Conservation (phyloP, 495 filamentous ascomycete species). For the Chaetomium cochliodes region DNA sequence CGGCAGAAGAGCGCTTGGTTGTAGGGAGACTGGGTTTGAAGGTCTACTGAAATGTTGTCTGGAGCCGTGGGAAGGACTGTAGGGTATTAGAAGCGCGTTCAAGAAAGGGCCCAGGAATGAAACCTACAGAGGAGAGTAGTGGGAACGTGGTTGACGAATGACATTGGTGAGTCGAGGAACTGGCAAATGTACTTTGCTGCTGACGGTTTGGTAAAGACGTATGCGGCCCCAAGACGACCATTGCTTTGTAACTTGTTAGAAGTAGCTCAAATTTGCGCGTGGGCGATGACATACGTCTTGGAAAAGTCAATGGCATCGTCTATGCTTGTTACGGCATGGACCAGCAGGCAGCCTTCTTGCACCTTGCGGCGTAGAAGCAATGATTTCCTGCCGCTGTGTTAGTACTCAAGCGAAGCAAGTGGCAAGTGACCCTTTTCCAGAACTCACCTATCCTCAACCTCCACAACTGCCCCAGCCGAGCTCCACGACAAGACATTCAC, state of each 20-base stretch:
- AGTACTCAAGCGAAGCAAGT: background rate
- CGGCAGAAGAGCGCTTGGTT: conserved; percentile 39
- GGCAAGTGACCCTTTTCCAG: background rate
- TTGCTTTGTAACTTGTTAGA: conserved; percentile 24
- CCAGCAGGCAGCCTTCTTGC: conserved; percentile 8
- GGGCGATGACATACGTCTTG: background rate
- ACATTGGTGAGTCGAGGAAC: conserved; percentile 47
- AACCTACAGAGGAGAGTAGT: conserved; percentile 8
- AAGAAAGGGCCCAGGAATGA: background rate
- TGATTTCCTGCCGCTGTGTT: background rate
- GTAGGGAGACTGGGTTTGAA: conserved; percentile 40
- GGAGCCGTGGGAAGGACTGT: conserved; percentile 41
- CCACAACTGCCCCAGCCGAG: conserved; percentile 3
- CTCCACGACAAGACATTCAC: conserved; percentile 13
- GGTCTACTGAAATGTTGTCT: background rate
- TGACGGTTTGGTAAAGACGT: conserved; percentile 48
- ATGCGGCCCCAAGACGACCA: conserved; percentile 44
- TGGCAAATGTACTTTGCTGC: conserved; percentile 55
- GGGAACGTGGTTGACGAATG: conserved; percentile 55
- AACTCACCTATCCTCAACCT: conserved; percentile 10
- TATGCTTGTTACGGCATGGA: conserved; percentile 9
- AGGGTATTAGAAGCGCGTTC: conserved; percentile 22
- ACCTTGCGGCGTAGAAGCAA: conserved; percentile 1
- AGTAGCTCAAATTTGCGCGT: background rate
- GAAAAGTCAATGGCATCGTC: conserved; percentile 14